Base-by-base conservation (phyloP, 345 rosid species). In the Jatropha curcas region DNA sequence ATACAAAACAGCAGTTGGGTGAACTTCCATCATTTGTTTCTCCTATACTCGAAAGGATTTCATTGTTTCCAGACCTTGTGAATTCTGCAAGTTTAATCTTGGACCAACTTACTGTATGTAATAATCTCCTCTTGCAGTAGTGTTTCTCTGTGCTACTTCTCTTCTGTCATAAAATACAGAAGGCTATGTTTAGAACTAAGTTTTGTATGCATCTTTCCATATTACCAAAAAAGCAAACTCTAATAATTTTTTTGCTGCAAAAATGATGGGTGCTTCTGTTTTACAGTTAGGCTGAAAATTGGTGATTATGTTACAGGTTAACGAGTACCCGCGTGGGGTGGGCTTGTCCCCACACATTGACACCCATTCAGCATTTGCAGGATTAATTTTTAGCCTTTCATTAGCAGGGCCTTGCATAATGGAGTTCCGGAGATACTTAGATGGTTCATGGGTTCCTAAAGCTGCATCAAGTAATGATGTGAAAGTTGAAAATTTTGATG, bases 281-380 rank as follows among this genome's bases (percentile, higher is more conserved):
- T 67, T 73, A 39, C 60, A 68, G 39, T 57, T 65, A 48, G 59
- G 59, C 75, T 74, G 70, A 81, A 60, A 45, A 73, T 71, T 27
- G 25, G 56, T 73, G 34, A 66, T 74, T 61, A 58, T 70, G 33
- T 67, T 72, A 66, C 90, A 93, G 98, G 95, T 90, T 39, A 94
- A 94, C 71, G 98, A 92, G 81, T 94, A 94, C 74, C 98, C 93
- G n/a, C 80, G 86, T 71, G 98, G 98, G 71, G 98, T 94, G 71
- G 97, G 98, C 64, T 82, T 92, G 76, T 92, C 98, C 30, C 98
- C 98, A 58, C 98, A 92, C 84, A 88, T 92, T 79, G 98, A 94
- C 79, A 94, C 97, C 59, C 98, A 94, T 86, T 92, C 98, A 20
- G 98, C 98, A 59, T 94, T 94, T 77, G 91, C 85, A 77, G 97